Evolutionary conservation across 805 yeast species (phyloP), one percentile per base, ranked within the genome.

Genomic region (Dipodascus geniculatus): DNA sequence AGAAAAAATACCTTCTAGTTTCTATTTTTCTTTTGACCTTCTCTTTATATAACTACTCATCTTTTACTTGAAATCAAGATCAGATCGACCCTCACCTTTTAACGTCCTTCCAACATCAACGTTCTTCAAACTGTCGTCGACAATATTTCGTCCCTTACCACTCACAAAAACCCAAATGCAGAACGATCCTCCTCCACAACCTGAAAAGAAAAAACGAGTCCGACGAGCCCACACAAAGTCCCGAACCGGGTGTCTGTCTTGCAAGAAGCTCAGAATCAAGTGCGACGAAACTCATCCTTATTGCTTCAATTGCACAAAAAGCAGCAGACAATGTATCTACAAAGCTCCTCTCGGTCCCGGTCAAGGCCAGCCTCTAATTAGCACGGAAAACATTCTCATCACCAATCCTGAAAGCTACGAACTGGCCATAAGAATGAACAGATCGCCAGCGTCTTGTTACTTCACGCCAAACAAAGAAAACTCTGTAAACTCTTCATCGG

Each of bases 201-300:
- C 44, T 6, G 44, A 14, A 38, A 17, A n/a, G 20, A 38, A 38
- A 38, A 38, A 38, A 38, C 4, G 49, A 47, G 49, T 47, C 31
- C 23, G 49, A 14, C 8, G 31, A 23, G 24, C 24, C 3, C 49
- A 47, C 31, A 49, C 38, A 3, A 55, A 55, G 38, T 56, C 58
- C 17, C 47, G 60, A 23, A 55, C 35, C 19, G 60, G 60, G 2
- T 57, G 60, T 44, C 9, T 48, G 9, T 57, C 58, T n/a, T 57
- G 60, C 48, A 56, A 56, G 49, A 51, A 47, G 24, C 38, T 57
- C 42, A 47, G 56, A 49, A 56, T 57, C 24, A 57, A 57, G 68
- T 84, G 90, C 67, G 90, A 83, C 66, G 90, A 84, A 68, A 67
- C 82, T 50, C 83, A 80, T 60, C 88, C 89, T 1, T 71, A 74